A percentile compares a stretch with the other conserved stretches of the same genome.
Evolutionary conservation across 345 rosid species (phyloP).

Genomic region (Erodium maritimum): DNA sequence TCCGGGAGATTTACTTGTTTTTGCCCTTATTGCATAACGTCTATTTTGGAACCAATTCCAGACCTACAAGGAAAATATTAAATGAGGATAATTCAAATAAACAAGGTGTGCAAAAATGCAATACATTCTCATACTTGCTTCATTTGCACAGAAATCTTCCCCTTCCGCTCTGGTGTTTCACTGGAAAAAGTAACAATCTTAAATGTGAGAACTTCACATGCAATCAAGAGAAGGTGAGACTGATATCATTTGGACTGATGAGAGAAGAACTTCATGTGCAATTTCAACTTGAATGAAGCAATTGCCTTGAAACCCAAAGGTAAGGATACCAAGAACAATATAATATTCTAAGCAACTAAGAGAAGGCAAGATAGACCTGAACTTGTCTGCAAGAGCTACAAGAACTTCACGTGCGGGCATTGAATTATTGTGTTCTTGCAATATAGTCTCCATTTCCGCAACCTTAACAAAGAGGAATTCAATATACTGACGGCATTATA

Average conservation of each 20-base stretch:
- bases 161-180: slow-evolving; percentile 67
- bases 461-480: slow-evolving; percentile 37
- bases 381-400: slow-evolving; percentile 71
- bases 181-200: slow-evolving; percentile 28
- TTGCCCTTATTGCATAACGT: slow-evolving; percentile 89
- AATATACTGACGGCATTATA: no score
- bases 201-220: no score
- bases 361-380: slow-evolving; percentile 42
- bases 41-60: slow-evolving; percentile 99
- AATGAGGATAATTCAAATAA: slow-evolving; percentile 1
- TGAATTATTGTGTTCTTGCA: slow-evolving; percentile 61
- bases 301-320: no score
- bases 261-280: no score
- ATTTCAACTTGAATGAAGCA: no score
- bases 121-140: slow-evolving; percentile 55
- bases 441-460: slow-evolving; percentile 76
- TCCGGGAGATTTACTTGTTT: slow-evolving; percentile 62
- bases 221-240: no score
- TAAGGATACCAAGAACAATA: slow-evolving; percentile 3
- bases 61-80: slow-evolving; percentile 32
- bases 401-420: slow-evolving; percentile 78
- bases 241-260: no score
- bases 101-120: slow-evolving; percentile 1
- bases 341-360: neutral
- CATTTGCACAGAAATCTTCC: slow-evolving; percentile 77